These are phyloP conservation scores for Ascochyta lentis DNA, from an alignment of 2,329 filamentous ascomycete genomes.

Conservation along the genomic window DNA sequence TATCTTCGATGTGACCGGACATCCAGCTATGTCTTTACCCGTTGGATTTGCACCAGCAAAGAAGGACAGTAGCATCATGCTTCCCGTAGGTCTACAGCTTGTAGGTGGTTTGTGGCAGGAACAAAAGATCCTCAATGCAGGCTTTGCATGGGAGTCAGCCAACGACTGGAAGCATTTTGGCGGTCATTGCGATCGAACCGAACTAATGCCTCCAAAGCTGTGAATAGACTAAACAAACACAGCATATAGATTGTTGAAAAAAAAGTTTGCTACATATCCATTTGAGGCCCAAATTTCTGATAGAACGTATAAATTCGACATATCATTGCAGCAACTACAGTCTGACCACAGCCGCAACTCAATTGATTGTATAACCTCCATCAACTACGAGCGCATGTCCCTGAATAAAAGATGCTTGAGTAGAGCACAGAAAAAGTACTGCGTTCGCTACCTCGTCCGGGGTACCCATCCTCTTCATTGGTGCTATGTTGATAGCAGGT, in stretches of 20 bases:
- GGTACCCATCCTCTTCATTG: slow-evolving; percentile 56
- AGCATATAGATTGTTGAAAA: neutral
- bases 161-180: slow-evolving; percentile 35
- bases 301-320: neutral
- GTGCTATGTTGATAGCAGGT: slow-evolving; percentile 54
- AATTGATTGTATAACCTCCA: slow-evolving; percentile 48
- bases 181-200: neutral
- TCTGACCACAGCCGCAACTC: neutral
- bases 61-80: slow-evolving; percentile 26
- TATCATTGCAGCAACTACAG: neutral
- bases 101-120: slow-evolving; percentile 50
- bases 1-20: slow-evolving; percentile 41
- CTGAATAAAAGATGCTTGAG: slow-evolving; percentile 61
- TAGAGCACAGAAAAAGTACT: slow-evolving; percentile 60
- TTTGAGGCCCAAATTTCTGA: no score
- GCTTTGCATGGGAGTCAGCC: slow-evolving; percentile 37
- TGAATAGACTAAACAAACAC: neutral
- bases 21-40: slow-evolving; percentile 45
- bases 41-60: slow-evolving; percentile 45
- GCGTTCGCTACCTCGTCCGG: slow-evolving; percentile 63
- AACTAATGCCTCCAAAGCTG: neutral
- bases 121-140: slow-evolving; percentile 37
- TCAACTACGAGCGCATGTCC: slow-evolving; percentile 58
- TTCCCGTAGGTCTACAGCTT: slow-evolving; percentile 52
- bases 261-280: no score